Evolutionary conservation across 306 rosid species (phyloP), one percentile per base, ranked within the genome.

Genomic region (Mimosa pudica): DNA sequence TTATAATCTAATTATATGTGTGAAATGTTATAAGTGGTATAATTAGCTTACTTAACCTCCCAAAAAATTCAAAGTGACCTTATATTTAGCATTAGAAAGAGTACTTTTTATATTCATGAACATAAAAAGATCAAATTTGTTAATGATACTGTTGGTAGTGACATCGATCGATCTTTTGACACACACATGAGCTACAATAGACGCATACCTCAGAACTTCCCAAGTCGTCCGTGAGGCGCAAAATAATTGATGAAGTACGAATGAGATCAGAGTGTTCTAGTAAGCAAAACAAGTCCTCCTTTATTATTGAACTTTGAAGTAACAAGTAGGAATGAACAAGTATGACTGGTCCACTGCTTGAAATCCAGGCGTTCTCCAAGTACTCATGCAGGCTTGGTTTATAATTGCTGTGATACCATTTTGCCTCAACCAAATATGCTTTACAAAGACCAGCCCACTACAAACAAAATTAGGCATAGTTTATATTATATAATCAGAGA

Each of bases 401-500:
- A 58, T 58, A 58, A 18, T 18, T 58, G 20, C 64, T 18, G n/a
- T 58, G 2, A 18, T 8, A 57, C 63, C 63, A 57, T 57, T 57
- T 18, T 0, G 63, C 63, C 63, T 57, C 63, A 57, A 57, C 63
- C 33, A 57, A 0, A 20, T 58, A 58, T 58, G 64, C 24, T 18
- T 58, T 58, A 58, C 64, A 58, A 58, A 58, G 64, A 58, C n/a
- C 64, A 58, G 64, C 64, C 64, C 12, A 58, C 33, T 58, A 7
- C 20, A 58, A 58, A 58, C 3, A 58, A 58, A 58, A 58, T 58
- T 0, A 9, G 33, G 13, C 64, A 20, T 9, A 2, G 20, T 52
- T 58, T 7, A 18, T 18, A 18, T 6, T 20, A 18, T 8, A 20
- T 58, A 58, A 8, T 58, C 3, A 58, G 12, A 18, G 63, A 57